Evolutionary conservation across 768 basidiomycete genomes (phyloP), one percentile per base, ranked within the genome.

Genomic region (Russula griseocarnosa): DNA sequence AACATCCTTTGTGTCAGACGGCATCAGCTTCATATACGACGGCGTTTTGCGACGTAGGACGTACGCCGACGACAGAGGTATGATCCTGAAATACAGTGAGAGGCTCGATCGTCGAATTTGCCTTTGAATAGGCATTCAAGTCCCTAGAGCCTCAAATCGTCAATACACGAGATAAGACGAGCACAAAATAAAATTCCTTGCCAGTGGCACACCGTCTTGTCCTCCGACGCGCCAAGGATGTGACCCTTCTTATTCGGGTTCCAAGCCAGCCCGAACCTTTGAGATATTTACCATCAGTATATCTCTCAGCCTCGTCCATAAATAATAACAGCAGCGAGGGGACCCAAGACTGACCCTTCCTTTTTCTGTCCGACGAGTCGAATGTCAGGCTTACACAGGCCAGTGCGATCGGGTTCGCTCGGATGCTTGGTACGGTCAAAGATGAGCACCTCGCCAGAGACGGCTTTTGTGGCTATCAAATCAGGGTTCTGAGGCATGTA

Each of bases 401-500:
- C 91, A 32, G 86, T 88, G 46, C 86, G 83, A 73, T 92, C 90
- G 3, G 96, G 94, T 71, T 96, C 92, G 69, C 88, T 95, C 58
- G 94, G 84, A 74, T 98, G 96, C 75, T 97, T 98, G 40, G 97
- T 98, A 63, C 97, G 79, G 76, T 99, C 97, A 76, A 98, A 99
- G n/a, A 99, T 77, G 62, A 89, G 78, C 3, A 98, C 92, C 67
- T 97, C 92, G 16, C 96, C 97, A 7, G 84, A 86, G 9, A 94
- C 83, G 24, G 94, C 82, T 75, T 98, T 98, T 13, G 96, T 98
- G 16, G 97, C 97, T 68, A 99, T 90, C 69, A 99, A 76, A 76
- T 98, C 92, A 2, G 94, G 92, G 72, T 98, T 99, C 76, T 98
- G 96, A 7, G 97, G 97, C 95, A 98, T 98, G 75, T 98, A 99